Evolutionary conservation across 345 rosid species (phyloP).

Genomic region (Brassica rapa): DNA sequence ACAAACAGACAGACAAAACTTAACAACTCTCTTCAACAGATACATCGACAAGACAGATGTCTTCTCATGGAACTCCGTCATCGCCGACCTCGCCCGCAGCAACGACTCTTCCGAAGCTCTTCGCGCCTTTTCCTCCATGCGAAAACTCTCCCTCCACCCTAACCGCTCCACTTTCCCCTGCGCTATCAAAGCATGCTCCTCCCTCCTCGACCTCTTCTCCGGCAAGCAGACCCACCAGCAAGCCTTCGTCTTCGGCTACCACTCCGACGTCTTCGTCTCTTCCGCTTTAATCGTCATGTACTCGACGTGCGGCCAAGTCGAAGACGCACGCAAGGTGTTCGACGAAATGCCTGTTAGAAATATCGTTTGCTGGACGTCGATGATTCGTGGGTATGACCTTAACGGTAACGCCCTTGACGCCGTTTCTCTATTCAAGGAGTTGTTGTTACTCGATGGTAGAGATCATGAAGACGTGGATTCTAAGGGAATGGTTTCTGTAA

Average conservation of each 20-base stretch:
- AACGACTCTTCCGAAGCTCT: conserved; percentile 78
- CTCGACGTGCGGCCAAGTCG: conserved; percentile 58
- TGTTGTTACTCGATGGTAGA: conserved; percentile 55
- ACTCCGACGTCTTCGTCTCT: conserved; percentile 72
- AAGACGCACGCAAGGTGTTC: conserved; percentile 67
- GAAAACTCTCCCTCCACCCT: conserved; percentile 65
- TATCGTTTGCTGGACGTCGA: conserved; percentile 82
- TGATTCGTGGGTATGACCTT: conserved; percentile 75
- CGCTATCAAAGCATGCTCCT: conserved; percentile 81
- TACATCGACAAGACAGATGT: conserved; percentile 70
- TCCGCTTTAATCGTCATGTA: conserved; percentile 79
- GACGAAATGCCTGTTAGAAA: conserved; percentile 74
- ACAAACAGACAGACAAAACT: conserved; percentile 51
- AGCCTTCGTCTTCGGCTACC: conserved; percentile 66
- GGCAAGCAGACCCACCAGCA: conserved; percentile 87
- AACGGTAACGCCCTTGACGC: conserved; percentile 58
- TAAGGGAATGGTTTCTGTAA: conserved; percentile 64
- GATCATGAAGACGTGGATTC: conserved; percentile 49
- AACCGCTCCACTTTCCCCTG: conserved; percentile 84
- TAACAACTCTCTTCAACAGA: conserved; percentile 61
- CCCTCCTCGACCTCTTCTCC: conserved; percentile 65
- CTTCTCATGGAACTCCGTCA: conserved; percentile 85
- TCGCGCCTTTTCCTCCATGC: conserved; percentile 80
- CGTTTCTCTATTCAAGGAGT: conserved; percentile 64
- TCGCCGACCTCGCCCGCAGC: conserved; percentile 75